Percentiles rank a stretch among this genome's conserved stretches.
These are phyloP conservation scores for Lactarius vividus DNA, from an alignment of 768 basidiomycete genomes.

Conservation along the genomic window DNA sequence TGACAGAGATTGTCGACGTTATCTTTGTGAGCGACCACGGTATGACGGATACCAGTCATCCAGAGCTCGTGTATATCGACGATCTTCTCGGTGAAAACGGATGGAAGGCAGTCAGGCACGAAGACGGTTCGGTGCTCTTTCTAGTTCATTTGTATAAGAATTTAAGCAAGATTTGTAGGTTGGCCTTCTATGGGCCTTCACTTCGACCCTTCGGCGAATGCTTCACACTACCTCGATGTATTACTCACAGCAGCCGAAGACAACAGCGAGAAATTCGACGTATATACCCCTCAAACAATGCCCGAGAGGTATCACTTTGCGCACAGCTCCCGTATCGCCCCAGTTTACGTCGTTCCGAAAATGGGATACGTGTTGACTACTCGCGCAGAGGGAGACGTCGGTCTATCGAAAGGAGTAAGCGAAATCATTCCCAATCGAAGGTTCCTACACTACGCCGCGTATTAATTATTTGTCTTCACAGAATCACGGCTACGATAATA, in stretches of 20 bases:
- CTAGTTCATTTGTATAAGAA: not conserved
- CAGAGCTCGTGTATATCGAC: constrained; percentile 74
- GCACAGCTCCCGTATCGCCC: constrained; percentile 74
- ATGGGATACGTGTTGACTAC: constrained; percentile 80
- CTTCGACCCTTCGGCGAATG: constrained; percentile 59
- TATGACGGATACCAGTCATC: constrained; percentile 87
- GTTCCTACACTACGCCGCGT: not conserved
- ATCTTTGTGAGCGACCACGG: constrained; percentile 90
- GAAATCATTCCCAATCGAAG: not conserved
- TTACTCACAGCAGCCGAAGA: constrained; percentile 51
- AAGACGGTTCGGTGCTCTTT: constrained; percentile 49
- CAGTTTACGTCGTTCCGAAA: constrained; percentile 79
- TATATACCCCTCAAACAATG: constrained; percentile 80
- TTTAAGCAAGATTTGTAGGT: constrained; percentile 38
- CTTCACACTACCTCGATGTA: constrained; percentile 50
- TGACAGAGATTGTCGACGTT: constrained; percentile 81
- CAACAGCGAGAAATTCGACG: constrained; percentile 67
- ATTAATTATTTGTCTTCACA: constrained; percentile 31
- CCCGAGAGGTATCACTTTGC: constrained; percentile 77
- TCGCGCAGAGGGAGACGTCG: constrained; percentile 52
- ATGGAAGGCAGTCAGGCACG: constrained; percentile 58
- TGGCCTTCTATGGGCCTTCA: constrained; percentile 90
- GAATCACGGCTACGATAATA: constrained; percentile 92
- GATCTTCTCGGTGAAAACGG: constrained; percentile 71
- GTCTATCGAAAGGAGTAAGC: constrained; percentile 75